Evolutionary conservation across 23 red algal genomes (phyloP).

Genomic region (Chondrus crispus): DNA sequence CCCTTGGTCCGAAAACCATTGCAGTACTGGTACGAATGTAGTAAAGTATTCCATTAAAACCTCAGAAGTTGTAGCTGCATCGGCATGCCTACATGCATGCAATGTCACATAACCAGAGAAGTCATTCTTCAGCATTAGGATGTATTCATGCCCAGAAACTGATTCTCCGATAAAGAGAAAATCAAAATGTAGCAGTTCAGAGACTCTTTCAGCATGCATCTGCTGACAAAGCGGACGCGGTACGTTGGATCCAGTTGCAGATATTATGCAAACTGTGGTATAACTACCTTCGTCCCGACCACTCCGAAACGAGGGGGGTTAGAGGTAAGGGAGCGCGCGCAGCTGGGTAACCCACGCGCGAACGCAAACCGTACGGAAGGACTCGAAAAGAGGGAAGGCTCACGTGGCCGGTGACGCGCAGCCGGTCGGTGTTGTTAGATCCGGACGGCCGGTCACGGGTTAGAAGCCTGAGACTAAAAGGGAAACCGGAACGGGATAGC

Average conservation of each 20-base stretch:
- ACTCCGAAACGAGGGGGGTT: no score
- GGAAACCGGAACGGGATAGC: no score
- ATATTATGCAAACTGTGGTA: background rate
- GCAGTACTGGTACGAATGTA: slow-evolving; percentile 19
- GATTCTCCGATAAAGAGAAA: background rate
- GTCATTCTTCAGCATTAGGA: slow-evolving; percentile 22
- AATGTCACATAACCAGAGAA: slow-evolving; percentile 26
- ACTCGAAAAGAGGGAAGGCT: no score
- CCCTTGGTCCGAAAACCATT: slow-evolving; percentile 40
- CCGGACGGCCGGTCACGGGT: no score
- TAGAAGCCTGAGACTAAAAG: no score
- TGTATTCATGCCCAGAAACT: background rate
- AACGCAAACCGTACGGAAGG: no score
- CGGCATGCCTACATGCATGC: background rate
- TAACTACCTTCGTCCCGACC: no score
- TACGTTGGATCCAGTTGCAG: background rate
- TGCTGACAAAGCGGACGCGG: background rate
- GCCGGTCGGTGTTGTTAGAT: no score
- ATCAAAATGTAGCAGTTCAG: slow-evolving; percentile 47
- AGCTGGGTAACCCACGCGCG: no score
- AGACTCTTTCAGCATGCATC: background rate
- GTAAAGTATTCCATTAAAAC: slow-evolving; percentile 36
- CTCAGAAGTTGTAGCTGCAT: slow-evolving; percentile 1
- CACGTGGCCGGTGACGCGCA: no score
- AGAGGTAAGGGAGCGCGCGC: no score